Evolutionary conservation across 108 stramenopile genomes (phyloP), one percentile per base, ranked within the genome.

Genomic region (Schizochytrium sp.): DNA sequence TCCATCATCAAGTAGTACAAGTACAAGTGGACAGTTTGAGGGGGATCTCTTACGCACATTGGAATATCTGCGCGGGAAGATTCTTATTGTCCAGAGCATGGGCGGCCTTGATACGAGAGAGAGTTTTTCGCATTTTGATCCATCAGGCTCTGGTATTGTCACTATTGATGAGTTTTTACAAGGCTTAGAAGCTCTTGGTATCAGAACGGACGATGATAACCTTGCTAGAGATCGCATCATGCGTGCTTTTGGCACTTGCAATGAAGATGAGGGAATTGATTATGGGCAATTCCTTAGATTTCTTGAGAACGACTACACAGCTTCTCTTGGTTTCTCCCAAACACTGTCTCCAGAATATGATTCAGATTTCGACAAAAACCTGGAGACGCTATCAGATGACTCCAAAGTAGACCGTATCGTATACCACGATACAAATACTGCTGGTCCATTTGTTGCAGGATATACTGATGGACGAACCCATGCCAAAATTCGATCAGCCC

Each of bases 281-380:
- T 69, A 69, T 15, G 64, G 7, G 12, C 64, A 69, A 44, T 69
- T 69, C 64, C 28, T 69, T 38, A 38, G 64, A 7, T 69, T 69
- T 15, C 12, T 69, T 38, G 19, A 44, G 28, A 15, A 69, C 15
- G 64, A 69, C 64, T 15, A 7, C 64, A 44, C 40, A 2, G 64
- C 64, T 0, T 7, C 64, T 38, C 64, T 69, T 7, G 64, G 64
- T 38, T 7, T 12, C 12, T 15, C 44, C 64, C 42, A 15, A 38
- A 1, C 59, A n/a, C 59, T 60, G 59, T 60, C 2, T n/a, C 28
- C 1, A n/a, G 19, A n/a, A n/a, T n/a, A 60, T 1, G 19, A n/a
- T n/a, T 17, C 1, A 17, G 59, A n/a, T n/a, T 17, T 1, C 1
- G 59, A 60, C 59, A 60, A 60, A n/a, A n/a, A 28, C 28, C 28